These are phyloP conservation scores for Alternaria novae-zelandiae DNA, from an alignment of 2,329 filamentous ascomycete genomes.

Conservation along the genomic window DNA sequence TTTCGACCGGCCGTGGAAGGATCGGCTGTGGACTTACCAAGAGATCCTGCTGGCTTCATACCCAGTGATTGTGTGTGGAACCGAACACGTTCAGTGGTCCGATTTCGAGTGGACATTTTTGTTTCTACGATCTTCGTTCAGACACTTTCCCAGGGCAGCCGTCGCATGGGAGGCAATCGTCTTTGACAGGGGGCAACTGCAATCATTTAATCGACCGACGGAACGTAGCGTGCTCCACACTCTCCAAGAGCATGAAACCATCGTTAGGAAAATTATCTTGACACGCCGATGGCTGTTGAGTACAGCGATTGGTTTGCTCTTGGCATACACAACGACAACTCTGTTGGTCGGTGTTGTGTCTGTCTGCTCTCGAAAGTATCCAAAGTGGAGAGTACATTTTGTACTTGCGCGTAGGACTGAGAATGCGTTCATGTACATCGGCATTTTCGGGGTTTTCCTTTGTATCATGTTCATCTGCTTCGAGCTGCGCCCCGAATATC, in stretches of 20 bases:
- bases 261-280: not conserved
- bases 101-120: not conserved
- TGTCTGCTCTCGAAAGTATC: not conserved
- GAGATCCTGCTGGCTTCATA: not conserved
- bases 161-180: not conserved
- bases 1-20: not conserved
- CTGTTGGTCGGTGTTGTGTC: not conserved
- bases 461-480: not conserved
- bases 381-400: not conserved
- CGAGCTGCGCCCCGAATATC: too few relatives aligned
- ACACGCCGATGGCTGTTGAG: not conserved
- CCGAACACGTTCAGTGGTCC: not conserved
- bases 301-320: too few relatives aligned
- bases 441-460: too few relatives aligned
- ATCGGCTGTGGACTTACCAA: not conserved
- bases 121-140: rapidly evolving
- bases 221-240: not conserved
- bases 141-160: not conserved
- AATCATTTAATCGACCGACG: not conserved
- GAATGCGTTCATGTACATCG: not conserved
- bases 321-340: not conserved
- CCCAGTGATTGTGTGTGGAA: not conserved
- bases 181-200: not conserved
- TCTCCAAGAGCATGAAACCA: not conserved
- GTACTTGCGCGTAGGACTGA: not conserved